Conservation (phyloP, 1,284 basidiomycete species). For the Malassezia psittaci region DNA sequence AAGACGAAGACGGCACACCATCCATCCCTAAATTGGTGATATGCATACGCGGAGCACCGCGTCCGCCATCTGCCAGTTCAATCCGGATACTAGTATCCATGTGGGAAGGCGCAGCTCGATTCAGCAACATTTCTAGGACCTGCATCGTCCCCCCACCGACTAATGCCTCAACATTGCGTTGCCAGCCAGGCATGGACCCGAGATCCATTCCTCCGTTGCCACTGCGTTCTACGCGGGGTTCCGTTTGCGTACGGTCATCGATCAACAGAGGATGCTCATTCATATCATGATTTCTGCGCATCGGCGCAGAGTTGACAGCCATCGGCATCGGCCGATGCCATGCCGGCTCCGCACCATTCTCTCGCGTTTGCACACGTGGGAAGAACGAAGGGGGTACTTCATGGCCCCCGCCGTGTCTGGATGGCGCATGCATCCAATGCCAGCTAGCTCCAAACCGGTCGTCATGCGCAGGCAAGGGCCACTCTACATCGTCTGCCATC, state of each 20-base stretch:
- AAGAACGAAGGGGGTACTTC: slow-evolving; percentile 31
- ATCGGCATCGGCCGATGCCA: not conserved
- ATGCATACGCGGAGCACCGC: slow-evolving; percentile 22
- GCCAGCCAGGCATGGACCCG: slow-evolving; percentile 18
- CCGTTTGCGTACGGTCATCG: slow-evolving; percentile 50
- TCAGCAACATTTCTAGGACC: slow-evolving; percentile 64
- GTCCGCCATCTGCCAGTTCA: slow-evolving; percentile 28
- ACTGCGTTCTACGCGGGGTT: slow-evolving; percentile 5
- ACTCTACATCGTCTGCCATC: slow-evolving; percentile 25
- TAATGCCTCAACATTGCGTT: slow-evolving; percentile 70
- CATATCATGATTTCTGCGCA: not conserved
- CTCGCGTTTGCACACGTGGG: slow-evolving; percentile 12
- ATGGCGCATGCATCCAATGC: slow-evolving; percentile 29
- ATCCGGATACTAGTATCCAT: slow-evolving; percentile 31
- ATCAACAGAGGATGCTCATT: slow-evolving; percentile 64
- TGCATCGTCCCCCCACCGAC: slow-evolving; percentile 72
- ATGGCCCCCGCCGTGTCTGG: slow-evolving; percentile 6
- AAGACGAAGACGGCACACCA: slow-evolving; percentile 18
- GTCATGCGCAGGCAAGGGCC: slow-evolving; percentile 19
- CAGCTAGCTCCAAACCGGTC: slow-evolving; percentile 46
- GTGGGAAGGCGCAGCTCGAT: slow-evolving; percentile 37
- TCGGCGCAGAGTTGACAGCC: not conserved
- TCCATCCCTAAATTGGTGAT: slow-evolving; percentile 23
- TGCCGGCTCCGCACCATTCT: not conserved
- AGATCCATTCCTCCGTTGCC: slow-evolving; percentile 11